Evolutionary conservation across 768 basidiomycete genomes (phyloP), one percentile per base, ranked within the genome.

Genomic region (Rhizopogon roseolus): DNA sequence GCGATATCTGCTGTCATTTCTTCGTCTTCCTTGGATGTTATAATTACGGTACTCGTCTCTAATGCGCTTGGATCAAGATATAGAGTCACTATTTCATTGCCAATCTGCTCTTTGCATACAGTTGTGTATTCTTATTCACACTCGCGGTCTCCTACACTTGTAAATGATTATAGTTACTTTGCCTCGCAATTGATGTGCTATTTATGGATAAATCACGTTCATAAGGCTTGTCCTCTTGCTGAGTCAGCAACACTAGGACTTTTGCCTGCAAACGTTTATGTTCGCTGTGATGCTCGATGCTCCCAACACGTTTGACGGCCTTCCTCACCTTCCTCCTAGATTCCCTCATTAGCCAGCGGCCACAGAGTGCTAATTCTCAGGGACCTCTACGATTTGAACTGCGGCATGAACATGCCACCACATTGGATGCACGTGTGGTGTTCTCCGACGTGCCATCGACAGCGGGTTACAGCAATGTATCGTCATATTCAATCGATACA

Each of bases 321-420:
- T 56, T 81, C 49, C 72, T 82, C 66, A 70, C 78, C 67, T 65
- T 73, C 50, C 58, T 84, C 43, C 60, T 78, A 37, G 13, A 55
- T 39, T 58, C 66, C 48, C 52, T 67, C 48, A n/a, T 46, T 14
- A 38, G 37, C 17, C 57, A 22, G 34, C 54, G 41, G 39, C 51
- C 46, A 32, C 40, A 43, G 38, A 32, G 39, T 14, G 29, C 38
- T 22, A 28, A 25, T n/a, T 14, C 41, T 14, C 10, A 39, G 17
- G 50, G 41, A 11, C 41, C 57, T 13, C 81, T 56, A 57, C 60
- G 69, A 36, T 84, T 87, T 61, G 76, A 84, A 60, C 70, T 86
- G 57, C 78, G 86, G 46, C 85, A 87, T 60, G 66, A 80, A 17
- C 84, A 87, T 60, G 79, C 82, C 2, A 73, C 81, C 1, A 79